A percentile compares a stretch with the other conserved stretches of the same genome.
Evolutionary conservation across 208 protist genomes (phyloP).

Genomic region (Porcisia hertigi): DNA sequence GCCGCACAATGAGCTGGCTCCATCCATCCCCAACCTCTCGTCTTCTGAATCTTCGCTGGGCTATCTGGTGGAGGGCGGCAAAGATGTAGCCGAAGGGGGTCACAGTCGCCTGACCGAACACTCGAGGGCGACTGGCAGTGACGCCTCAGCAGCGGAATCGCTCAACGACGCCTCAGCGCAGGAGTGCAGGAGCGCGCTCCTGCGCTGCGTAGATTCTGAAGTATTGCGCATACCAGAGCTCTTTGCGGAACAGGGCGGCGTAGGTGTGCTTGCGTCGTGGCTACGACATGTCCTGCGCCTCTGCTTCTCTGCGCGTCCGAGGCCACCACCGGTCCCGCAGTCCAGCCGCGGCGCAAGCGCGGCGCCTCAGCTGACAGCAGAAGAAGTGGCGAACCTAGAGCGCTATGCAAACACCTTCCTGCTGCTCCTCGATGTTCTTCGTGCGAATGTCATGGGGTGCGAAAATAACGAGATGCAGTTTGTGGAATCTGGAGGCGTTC

Average conservation of each 20-base stretch:
- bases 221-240: constrained; percentile 25
- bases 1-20: neutral
- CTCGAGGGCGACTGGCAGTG: neutral
- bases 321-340: constrained; percentile 2
- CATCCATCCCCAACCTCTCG: constrained; percentile 3
- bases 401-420: constrained; percentile 15
- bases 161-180: neutral
- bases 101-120: neutral
- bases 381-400: constrained; percentile 13
- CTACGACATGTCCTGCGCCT: constrained; percentile 24
- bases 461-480: constrained; percentile 24
- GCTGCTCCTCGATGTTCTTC: constrained; percentile 28
- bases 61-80: neutral
- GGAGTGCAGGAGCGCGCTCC: neutral
- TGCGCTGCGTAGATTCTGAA: constrained; percentile 17
- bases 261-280: constrained; percentile 25
- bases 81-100: neutral
- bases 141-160: neutral
- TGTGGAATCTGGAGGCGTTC: constrained; percentile 32
- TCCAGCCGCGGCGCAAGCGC: neutral
- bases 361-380: neutral
- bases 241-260: constrained; percentile 26
- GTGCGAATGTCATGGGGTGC: constrained; percentile 31
- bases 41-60: constrained; percentile 29
- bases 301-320: constrained; percentile 5